These are phyloP conservation scores for Lagenidium giganteum DNA, from an alignment of 352 stramenopile species.

Conservation along the genomic window DNA sequence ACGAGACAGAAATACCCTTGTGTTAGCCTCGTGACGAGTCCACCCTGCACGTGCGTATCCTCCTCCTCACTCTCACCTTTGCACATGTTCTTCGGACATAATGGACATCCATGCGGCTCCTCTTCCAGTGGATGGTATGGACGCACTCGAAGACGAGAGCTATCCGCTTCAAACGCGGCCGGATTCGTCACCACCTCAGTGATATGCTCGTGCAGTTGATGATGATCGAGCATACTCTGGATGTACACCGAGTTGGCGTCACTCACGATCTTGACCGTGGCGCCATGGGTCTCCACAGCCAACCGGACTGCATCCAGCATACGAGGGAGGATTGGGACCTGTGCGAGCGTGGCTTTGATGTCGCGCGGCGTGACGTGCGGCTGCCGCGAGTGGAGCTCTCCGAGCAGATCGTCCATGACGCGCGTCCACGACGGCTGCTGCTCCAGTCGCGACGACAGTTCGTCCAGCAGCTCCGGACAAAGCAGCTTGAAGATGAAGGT, in stretches of 20 bases:
- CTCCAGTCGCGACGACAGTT: constrained; percentile 20
- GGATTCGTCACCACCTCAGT: constrained; percentile 55
- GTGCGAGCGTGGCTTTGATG: constrained; percentile 37
- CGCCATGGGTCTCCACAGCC: constrained; percentile 26
- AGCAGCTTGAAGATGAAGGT: constrained; percentile 68
- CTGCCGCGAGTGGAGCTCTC: constrained; percentile 29
- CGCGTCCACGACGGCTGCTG: constrained; percentile 44
- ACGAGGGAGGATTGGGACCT: constrained; percentile 45
- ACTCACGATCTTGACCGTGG: constrained; percentile 64
- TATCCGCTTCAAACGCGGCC: constrained; percentile 27
- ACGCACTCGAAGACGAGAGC: constrained; percentile 33
- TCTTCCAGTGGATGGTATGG: constrained; percentile 40
- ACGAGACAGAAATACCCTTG: not conserved
- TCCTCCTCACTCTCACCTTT: constrained; percentile 48
- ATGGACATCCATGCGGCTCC: constrained; percentile 41
- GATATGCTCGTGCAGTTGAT: constrained; percentile 27
- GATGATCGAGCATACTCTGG: constrained; percentile 53
- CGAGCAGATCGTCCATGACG: constrained; percentile 65
- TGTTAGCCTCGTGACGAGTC: not conserved
- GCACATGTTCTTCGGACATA: constrained; percentile 78
- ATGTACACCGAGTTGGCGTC: constrained; percentile 82
- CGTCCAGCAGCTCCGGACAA: constrained; percentile 46
- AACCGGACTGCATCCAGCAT: constrained; percentile 72
- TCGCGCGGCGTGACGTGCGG: constrained; percentile 25
- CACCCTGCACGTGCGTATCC: not conserved